A percentile compares a stretch with the other conserved stretches of the same genome.
Conservation (phyloP, 2,329 filamentous ascomycete species). For the Pyricularia sp. region DNA sequence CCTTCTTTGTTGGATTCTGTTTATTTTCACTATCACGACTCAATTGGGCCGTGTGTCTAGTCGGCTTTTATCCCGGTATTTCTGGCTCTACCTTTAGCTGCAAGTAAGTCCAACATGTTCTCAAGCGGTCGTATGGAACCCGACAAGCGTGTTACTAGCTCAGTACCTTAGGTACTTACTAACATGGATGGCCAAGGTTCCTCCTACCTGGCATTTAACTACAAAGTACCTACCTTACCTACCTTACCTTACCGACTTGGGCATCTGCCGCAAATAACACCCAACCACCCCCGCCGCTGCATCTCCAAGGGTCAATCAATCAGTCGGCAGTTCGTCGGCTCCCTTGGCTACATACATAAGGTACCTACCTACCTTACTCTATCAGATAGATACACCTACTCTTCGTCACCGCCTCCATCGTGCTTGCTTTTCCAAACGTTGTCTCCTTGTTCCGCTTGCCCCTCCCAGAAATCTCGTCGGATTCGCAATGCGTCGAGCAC, state of each 20-base stretch:
- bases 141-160: not conserved
- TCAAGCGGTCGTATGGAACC: not conserved
- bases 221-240: not conserved
- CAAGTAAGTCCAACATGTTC: not conserved
- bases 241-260: no score
- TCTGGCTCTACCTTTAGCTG: not conserved
- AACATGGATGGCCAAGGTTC: not conserved
- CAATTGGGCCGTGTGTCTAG: not conserved
- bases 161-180: not conserved
- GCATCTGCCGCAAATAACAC: no score
- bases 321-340: not conserved
- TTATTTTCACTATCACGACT: not conserved
- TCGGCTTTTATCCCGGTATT: not conserved
- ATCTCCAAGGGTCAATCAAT: not conserved
- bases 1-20: not conserved
- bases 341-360: not conserved
- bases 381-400: not conserved
- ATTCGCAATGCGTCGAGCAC: slow-evolving; percentile 31
- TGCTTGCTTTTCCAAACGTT: not conserved
- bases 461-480: not conserved
- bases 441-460: not conserved
- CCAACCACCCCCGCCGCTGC: not conserved
- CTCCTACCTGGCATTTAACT: not conserved
- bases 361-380: not conserved
- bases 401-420: not conserved